Evolutionary conservation across 192 early-diverging fungal genomes (phyloP).

Genomic region (Endogone sp.): DNA sequence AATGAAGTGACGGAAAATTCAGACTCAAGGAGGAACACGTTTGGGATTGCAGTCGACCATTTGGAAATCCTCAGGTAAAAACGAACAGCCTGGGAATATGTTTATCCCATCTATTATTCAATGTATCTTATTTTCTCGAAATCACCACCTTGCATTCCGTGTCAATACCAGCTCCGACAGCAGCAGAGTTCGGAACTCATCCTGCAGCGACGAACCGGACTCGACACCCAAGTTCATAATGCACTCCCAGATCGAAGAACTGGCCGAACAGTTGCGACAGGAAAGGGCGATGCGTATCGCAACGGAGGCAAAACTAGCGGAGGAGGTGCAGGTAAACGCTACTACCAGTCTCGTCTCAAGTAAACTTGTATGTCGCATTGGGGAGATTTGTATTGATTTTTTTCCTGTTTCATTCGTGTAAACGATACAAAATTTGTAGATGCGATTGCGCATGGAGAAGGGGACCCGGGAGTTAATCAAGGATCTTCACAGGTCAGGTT

Average conservation of each 20-base stretch:
- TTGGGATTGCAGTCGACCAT: not conserved
- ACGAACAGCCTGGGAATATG: too few species aligned
- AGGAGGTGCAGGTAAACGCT: not conserved
- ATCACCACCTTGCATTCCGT: not conserved
- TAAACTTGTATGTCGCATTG: not conserved
- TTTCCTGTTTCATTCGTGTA: not conserved
- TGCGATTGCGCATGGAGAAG: not conserved
- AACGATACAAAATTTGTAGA: not conserved
- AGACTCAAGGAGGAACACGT: not conserved
- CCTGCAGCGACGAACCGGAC: not conserved
- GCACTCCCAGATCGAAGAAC: not conserved
- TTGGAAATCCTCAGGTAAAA: too few species aligned
- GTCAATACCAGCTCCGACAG: not conserved
- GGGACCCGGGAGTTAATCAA: not conserved
- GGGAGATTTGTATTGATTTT: too few species aligned
- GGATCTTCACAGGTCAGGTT: not conserved
- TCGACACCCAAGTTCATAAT: not conserved
- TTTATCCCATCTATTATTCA: too few species aligned
- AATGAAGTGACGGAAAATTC: not conserved
- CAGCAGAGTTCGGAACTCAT: not conserved
- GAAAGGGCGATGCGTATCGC: not conserved
- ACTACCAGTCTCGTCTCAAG: not conserved
- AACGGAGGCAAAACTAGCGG: not conserved
- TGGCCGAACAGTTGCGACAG: not conserved
- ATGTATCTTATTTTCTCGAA: not conserved